phyloP scores from a whole-genome alignment of 192 early-diverging fungal species.

The Umbelopsis isabellina region DNA sequence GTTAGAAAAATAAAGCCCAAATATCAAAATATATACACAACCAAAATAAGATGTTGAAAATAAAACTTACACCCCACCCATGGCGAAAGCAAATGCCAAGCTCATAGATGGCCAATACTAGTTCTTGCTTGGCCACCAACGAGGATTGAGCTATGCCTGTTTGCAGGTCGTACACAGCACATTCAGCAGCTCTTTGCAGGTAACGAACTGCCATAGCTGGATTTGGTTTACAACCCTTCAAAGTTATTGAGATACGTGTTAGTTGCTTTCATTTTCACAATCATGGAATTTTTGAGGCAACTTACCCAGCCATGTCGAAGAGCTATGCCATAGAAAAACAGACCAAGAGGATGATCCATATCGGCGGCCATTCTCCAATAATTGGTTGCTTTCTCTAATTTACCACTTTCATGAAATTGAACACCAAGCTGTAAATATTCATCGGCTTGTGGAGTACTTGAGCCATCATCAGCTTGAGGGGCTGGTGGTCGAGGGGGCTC shows the following conservation, averaged over 20 bases:
- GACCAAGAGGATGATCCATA: conserved; percentile 62
- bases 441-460: conserved; percentile 35
- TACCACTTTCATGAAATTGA: conserved; percentile 67
- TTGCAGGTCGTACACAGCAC: conserved; percentile 61
- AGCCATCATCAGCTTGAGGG: conserved; percentile 12
- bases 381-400: conserved; percentile 71
- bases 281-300: no score
- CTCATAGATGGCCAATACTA: conserved; percentile 80
- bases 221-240: conserved; percentile 66
- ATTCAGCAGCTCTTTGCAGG: conserved; percentile 70
- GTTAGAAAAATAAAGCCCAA: background rate
- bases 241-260: background rate
- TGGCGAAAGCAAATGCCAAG: conserved; percentile 79
- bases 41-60: background rate
- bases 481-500: background rate
- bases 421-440: conserved; percentile 70
- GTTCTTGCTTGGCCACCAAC: conserved; percentile 58
- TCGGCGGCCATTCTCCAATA: conserved; percentile 74
- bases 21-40: background rate
- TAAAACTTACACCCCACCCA: conserved; percentile 69
- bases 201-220: conserved; percentile 68
- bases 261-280: background rate
- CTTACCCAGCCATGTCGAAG: conserved; percentile 76
- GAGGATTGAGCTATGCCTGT: conserved; percentile 55
- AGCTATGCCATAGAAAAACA: conserved; percentile 76